Evolutionary conservation across 768 basidiomycete genomes (phyloP).

Genomic region (Calocybe indica): DNA sequence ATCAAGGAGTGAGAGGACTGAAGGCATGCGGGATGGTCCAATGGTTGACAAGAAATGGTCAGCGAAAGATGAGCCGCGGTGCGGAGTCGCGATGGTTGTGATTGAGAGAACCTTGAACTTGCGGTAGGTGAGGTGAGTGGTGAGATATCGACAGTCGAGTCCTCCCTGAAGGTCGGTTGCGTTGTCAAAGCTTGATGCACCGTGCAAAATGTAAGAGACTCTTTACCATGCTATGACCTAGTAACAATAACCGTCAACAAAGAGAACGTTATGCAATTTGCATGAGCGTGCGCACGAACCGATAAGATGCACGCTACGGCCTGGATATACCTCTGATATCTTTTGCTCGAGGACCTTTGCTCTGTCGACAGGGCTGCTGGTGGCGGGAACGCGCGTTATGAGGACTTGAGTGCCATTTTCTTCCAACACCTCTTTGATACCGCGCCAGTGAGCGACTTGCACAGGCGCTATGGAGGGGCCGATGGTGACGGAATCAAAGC

Average conservation of each 20-base stretch:
- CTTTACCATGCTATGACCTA: slow-evolving; percentile 73
- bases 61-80: slow-evolving; percentile 90
- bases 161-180: slow-evolving; percentile 49
- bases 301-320: slow-evolving; percentile 83
- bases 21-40: slow-evolving; percentile 62
- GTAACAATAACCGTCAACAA: slow-evolving; percentile 3
- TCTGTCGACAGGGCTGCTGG: slow-evolving; percentile 80
- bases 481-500: slow-evolving; percentile 82
- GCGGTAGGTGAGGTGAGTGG: slow-evolving; percentile 67
- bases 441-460: slow-evolving; percentile 93
- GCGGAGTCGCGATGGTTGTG: slow-evolving; percentile 94
- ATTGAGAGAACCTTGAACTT: slow-evolving; percentile 80
- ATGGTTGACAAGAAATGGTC: slow-evolving; percentile 80
- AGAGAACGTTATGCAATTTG: neutral
- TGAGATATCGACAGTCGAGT: slow-evolving; percentile 87
- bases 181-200: neutral
- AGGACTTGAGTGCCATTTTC: slow-evolving; percentile 86
- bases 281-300: slow-evolving; percentile 45
- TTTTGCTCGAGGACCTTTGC: slow-evolving; percentile 85
- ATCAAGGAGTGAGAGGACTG: slow-evolving; percentile 69
- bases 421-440: slow-evolving; percentile 89
- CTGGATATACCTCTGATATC: slow-evolving; percentile 77
- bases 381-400: slow-evolving; percentile 91
- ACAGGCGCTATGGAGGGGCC: slow-evolving; percentile 72
- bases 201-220: neutral